phyloP scores from a whole-genome alignment of 1,139 yeast species.

The Pichia sp. region DNA sequence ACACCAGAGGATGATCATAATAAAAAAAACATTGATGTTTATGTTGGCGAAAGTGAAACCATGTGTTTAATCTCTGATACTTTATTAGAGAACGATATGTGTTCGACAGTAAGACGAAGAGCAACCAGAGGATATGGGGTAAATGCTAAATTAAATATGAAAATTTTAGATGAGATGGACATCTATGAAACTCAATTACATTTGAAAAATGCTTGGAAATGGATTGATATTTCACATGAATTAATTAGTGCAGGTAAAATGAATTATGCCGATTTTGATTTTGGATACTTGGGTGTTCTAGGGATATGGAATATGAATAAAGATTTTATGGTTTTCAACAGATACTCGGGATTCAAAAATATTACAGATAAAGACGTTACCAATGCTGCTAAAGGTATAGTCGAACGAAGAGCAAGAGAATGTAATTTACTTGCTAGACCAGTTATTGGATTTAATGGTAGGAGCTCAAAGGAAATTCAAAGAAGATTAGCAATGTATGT shows the following conservation, averaged over 20 bases:
- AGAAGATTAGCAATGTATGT: constrained; percentile 76
- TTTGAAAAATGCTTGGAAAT: constrained; percentile 78
- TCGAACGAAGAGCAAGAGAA: constrained; percentile 25
- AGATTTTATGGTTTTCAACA: constrained; percentile 51
- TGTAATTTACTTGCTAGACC: constrained; percentile 24
- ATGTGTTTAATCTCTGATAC: constrained; percentile 18
- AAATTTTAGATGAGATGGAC: constrained; percentile 48
- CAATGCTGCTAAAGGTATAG: constrained; percentile 30
- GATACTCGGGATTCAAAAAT: constrained; percentile 35
- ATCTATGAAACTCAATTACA: constrained; percentile 52
- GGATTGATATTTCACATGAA: constrained; percentile 70
- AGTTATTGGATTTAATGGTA: constrained; percentile 38
- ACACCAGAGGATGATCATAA: neutral
- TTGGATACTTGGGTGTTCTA: constrained; percentile 81
- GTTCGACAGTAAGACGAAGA: constrained; percentile 58
- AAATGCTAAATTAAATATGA: constrained; percentile 59
- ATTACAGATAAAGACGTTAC: constrained; percentile 39
- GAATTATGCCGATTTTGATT: constrained; percentile 62
- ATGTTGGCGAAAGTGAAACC: constrained; percentile 5
- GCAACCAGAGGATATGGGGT: constrained; percentile 71
- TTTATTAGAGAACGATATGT: constrained; percentile 53
- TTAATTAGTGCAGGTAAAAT: constrained; percentile 64
- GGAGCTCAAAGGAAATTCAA: constrained; percentile 50
- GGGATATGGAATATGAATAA: constrained; percentile 86
- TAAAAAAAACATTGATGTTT: constrained; percentile 7